Evolutionary conservation across 768 basidiomycete genomes (phyloP).

Genomic region (Tubosaeta brunneosetosa): DNA sequence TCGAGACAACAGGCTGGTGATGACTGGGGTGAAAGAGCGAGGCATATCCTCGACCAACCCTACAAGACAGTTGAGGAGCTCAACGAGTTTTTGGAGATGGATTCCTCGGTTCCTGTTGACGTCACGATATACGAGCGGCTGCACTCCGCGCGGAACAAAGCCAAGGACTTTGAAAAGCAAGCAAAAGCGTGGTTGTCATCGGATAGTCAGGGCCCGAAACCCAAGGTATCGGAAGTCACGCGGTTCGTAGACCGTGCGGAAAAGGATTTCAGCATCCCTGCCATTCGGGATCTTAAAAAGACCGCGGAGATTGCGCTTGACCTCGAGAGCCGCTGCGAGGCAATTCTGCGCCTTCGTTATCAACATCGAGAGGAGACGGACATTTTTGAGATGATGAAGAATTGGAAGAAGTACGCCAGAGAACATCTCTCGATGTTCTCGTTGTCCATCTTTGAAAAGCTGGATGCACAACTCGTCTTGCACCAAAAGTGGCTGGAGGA

Average conservation of each 20-base stretch:
- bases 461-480: slow-evolving; percentile 59
- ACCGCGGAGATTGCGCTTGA: slow-evolving; percentile 75
- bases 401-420: slow-evolving; percentile 70
- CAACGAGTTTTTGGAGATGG: slow-evolving; percentile 64
- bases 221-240: slow-evolving; percentile 65
- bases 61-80: slow-evolving; percentile 74
- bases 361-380: slow-evolving; percentile 52
- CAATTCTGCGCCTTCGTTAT: slow-evolving; percentile 63
- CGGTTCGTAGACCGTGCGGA: slow-evolving; percentile 66
- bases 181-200: slow-evolving; percentile 66
- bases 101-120: slow-evolving; percentile 66
- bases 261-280: slow-evolving; percentile 69
- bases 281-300: slow-evolving; percentile 60
- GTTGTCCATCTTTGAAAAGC: slow-evolving; percentile 66
- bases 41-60: slow-evolving; percentile 59
- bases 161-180: slow-evolving; percentile 75
- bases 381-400: slow-evolving; percentile 65
- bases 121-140: slow-evolving; percentile 61
- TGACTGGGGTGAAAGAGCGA: slow-evolving; percentile 74
- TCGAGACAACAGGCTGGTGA: slow-evolving; percentile 62
- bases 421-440: slow-evolving; percentile 70
- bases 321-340: slow-evolving; percentile 70
- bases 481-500: slow-evolving; percentile 72
- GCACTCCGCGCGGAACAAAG: slow-evolving; percentile 59
- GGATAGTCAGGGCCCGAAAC: slow-evolving; percentile 50